Conservation (phyloP, 768 basidiomycete genomes). For the Mycena vulgaris region DNA sequence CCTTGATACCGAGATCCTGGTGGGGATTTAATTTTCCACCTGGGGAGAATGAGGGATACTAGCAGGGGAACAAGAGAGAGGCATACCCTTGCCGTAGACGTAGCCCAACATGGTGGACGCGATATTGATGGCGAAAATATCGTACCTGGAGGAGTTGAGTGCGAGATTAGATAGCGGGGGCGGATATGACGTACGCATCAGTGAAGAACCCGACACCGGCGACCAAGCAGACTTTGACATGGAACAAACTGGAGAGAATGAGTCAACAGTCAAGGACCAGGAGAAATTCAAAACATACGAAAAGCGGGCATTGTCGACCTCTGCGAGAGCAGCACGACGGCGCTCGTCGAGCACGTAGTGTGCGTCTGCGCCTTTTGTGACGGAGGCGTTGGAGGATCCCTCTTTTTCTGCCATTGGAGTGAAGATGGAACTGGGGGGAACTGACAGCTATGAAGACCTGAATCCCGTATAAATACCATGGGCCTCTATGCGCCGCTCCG, state of each 20-base stretch:
- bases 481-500: no score
- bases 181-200: slow-evolving; percentile 70
- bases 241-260: slow-evolving; percentile 76
- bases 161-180: background rate
- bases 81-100: slow-evolving; percentile 70
- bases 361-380: slow-evolving; percentile 49
- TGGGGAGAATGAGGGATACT: slow-evolving; percentile 29
- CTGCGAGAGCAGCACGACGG: slow-evolving; percentile 84
- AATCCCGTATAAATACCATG: slow-evolving; percentile 8
- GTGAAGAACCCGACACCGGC: slow-evolving; percentile 94
- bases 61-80: slow-evolving; percentile 16
- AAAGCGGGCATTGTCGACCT: slow-evolving; percentile 91
- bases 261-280: background rate
- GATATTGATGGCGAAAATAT: slow-evolving; percentile 93
- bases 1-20: slow-evolving; percentile 85
- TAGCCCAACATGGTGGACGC: slow-evolving; percentile 88
- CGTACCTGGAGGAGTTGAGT: slow-evolving; percentile 60
- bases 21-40: slow-evolving; percentile 62
- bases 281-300: slow-evolving; percentile 64
- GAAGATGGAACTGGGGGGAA: slow-evolving; percentile 29
- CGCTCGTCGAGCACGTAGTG: slow-evolving; percentile 73
- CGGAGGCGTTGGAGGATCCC: slow-evolving; percentile 52
- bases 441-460: no score
- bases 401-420: slow-evolving; percentile 57
- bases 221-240: slow-evolving; percentile 80